Percentiles rank a stretch among this genome's conserved stretches.
Evolutionary conservation across 805 yeast species (phyloP).

Genomic region (Ascoidea asiatica): DNA sequence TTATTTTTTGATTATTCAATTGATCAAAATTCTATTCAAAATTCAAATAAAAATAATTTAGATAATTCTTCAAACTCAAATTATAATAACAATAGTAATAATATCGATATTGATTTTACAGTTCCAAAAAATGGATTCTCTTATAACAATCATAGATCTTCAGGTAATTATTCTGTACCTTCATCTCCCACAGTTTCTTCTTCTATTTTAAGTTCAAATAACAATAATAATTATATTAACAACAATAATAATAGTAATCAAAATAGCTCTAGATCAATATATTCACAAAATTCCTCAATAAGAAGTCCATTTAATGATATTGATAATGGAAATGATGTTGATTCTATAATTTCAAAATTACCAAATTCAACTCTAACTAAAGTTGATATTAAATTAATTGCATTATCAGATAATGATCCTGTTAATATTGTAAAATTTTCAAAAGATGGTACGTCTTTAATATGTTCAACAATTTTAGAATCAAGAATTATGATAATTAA

Average conservation of each 20-base stretch:
- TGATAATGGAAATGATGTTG: not conserved
- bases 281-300: not conserved
- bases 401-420: slow-evolving; percentile 81
- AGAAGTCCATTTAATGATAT: not conserved
- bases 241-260: not conserved
- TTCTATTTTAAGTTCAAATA: no score
- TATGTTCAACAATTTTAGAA: slow-evolving; percentile 43
- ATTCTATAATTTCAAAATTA: not conserved
- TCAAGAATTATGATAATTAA: slow-evolving; percentile 68
- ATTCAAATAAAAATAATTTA: no score
- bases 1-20: no score
- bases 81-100: no score
- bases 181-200: not conserved
- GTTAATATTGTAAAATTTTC: slow-evolving; percentile 65
- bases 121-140: not conserved
- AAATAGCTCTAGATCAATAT: not conserved
- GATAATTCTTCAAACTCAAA: no score
- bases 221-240: not conserved
- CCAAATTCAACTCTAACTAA: slow-evolving; percentile 10
- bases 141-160: not conserved
- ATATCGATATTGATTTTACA: not conserved
- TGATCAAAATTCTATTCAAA: not conserved
- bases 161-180: not conserved
- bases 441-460: slow-evolving; percentile 35
- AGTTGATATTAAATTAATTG: slow-evolving; percentile 53